These are phyloP conservation scores for Sclerotinia spermophila DNA, from an alignment of 2,329 filamentous ascomycete species.

Conservation along the genomic window DNA sequence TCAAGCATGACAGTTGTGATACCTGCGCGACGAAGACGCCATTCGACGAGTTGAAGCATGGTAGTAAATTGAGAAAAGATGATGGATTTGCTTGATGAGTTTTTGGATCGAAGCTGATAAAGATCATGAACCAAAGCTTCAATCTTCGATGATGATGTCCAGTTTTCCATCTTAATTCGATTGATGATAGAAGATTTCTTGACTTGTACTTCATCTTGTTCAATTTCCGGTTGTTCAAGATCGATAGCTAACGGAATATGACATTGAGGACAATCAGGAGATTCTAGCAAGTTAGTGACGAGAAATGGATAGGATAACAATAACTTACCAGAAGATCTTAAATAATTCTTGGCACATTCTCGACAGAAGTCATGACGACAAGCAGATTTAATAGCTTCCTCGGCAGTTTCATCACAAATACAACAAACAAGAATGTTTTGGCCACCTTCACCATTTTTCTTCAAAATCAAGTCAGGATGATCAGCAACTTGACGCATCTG, in stretches of 20 bases:
- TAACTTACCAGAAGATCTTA: slow-evolving; percentile 69
- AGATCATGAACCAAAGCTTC: slow-evolving; percentile 93
- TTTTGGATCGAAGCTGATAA: slow-evolving; percentile 86
- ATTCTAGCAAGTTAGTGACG: slow-evolving; percentile 40
- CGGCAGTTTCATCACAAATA: slow-evolving; percentile 93
- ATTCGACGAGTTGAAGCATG: slow-evolving; percentile 96
- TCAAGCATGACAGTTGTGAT: slow-evolving; percentile 99
- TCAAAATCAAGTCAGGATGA: slow-evolving; percentile 89
- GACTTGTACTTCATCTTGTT: slow-evolving; percentile 79
- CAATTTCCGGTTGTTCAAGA: slow-evolving; percentile 90
- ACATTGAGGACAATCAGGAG: slow-evolving; percentile 79
- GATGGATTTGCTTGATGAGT: slow-evolving; percentile 91
- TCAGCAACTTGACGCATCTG: slow-evolving; percentile 98
- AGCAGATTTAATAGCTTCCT: slow-evolving; percentile 86
- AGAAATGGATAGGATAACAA: not conserved
- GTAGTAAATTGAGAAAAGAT: slow-evolving; percentile 97
- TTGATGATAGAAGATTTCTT: slow-evolving; percentile 99
- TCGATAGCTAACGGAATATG: slow-evolving; percentile 89
- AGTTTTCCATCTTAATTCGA: slow-evolving; percentile 97
- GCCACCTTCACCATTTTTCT: slow-evolving; percentile 79
- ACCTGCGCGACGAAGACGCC: slow-evolving; percentile 91
- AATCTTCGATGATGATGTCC: slow-evolving; percentile 97
- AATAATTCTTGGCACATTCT: slow-evolving; percentile 73
- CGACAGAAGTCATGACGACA: slow-evolving; percentile 94
- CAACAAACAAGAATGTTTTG: slow-evolving; percentile 89